Percentiles rank a stretch among this genome's conserved stretches.
Evolutionary conservation across 2,329 filamentous ascomycete species (phyloP).

Genomic region (Chrysoporthe puriensis): DNA sequence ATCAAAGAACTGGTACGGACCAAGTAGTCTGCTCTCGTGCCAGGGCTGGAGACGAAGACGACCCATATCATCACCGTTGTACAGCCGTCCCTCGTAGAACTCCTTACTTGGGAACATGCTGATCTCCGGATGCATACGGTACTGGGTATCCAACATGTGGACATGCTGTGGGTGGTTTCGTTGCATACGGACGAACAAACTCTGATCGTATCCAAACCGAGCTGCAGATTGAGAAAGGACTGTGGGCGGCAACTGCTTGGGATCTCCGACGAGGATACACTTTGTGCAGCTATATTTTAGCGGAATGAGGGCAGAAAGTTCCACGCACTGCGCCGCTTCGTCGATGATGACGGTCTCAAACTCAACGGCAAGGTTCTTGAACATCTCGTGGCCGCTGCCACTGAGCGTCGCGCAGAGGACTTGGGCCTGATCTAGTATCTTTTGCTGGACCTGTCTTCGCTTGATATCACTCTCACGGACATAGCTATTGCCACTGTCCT

Average conservation of each 20-base stretch:
- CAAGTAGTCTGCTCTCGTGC: slow-evolving; percentile 81
- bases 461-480: slow-evolving; percentile 85
- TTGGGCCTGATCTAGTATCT: slow-evolving; percentile 87
- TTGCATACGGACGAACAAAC: slow-evolving; percentile 98
- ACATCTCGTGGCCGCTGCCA: slow-evolving; percentile 96
- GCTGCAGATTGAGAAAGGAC: slow-evolving; percentile 93
- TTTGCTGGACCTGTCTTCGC: slow-evolving; percentile 82
- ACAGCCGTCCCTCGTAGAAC: slow-evolving; percentile 87
- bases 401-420: slow-evolving; percentile 94
- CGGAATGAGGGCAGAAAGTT: slow-evolving; percentile 93
- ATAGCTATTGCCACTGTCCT: slow-evolving; percentile 81
- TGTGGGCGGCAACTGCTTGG: slow-evolving; percentile 94
- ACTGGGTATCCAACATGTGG: slow-evolving; percentile 95
- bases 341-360: slow-evolving; percentile 99
- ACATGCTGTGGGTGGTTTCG: slow-evolving; percentile 85
- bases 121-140: slow-evolving; percentile 99
- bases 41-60: slow-evolving; percentile 76
- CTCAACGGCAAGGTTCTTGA: slow-evolving; percentile 90
- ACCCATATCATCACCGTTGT: slow-evolving; percentile 85
- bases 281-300: slow-evolving; percentile 97
- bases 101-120: slow-evolving; percentile 86
- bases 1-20: slow-evolving; percentile 96
- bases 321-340: slow-evolving; percentile 96
- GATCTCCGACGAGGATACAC: slow-evolving; percentile 96
- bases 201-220: slow-evolving; percentile 94